A percentile compares a stretch with the other conserved stretches of the same genome.
Conservation (phyloP, 2,329 filamentous ascomycete genomes). For the Penicillium sp. region DNA sequence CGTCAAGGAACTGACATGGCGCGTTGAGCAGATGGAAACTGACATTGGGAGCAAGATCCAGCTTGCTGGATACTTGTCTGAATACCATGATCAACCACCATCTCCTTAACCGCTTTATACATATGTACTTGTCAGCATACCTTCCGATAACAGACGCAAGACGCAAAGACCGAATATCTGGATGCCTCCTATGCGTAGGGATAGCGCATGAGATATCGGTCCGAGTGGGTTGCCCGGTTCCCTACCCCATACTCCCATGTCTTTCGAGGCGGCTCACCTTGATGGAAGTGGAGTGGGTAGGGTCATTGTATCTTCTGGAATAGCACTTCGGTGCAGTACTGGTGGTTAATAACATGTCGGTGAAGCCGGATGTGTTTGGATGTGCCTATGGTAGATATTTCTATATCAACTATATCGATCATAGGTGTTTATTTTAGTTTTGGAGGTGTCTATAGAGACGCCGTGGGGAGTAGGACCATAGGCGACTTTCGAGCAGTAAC, state of each 20-base stretch:
- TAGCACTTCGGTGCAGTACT: background rate
- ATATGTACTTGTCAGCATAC: background rate
- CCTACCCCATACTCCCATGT: slow-evolving; percentile 1
- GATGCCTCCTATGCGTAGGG: slow-evolving; percentile 6
- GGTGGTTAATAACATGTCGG: background rate
- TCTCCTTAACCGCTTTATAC: background rate
- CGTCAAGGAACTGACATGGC: background rate
- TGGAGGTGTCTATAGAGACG: background rate
- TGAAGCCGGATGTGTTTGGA: background rate
- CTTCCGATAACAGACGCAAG: slow-evolving; percentile 1
- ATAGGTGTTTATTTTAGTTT: background rate
- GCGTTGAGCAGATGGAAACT: background rate
- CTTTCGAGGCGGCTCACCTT: slow-evolving; percentile 12
- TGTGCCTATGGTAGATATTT: background rate
- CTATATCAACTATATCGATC: background rate
- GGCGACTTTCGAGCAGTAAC: background rate
- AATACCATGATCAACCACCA: background rate
- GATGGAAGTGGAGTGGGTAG: slow-evolving; percentile 4
- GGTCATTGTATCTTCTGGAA: background rate
- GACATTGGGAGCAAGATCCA: background rate
- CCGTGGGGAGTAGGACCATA: background rate
- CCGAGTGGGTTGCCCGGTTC: background rate
- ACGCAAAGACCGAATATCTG: background rate
- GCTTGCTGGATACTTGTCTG: background rate
- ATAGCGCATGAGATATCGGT: background rate